Evolutionary conservation across 2,329 filamentous ascomycete species (phyloP).

Genomic region (Alternaria gaisen): DNA sequence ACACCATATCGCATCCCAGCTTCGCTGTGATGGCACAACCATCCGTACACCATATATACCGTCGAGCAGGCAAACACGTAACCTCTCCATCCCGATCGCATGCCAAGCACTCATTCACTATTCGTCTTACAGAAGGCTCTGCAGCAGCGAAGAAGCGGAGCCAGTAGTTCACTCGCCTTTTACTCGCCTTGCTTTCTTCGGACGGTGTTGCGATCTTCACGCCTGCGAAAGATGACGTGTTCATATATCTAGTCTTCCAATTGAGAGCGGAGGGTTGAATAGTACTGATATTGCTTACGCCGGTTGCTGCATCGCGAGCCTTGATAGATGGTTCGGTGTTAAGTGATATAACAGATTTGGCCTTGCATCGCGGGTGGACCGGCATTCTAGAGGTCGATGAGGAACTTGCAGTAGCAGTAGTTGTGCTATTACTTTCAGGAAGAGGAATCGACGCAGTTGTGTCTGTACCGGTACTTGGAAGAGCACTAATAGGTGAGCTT

Average conservation of each 20-base stretch:
- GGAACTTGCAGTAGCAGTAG: background rate
- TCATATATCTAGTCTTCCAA: background rate
- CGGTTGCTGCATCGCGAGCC: background rate
- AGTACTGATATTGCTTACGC: background rate
- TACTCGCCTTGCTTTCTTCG: background rate
- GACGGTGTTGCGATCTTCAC: background rate
- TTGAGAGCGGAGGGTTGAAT: background rate
- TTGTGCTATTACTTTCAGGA: background rate
- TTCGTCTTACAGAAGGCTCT: background rate
- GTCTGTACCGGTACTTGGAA: background rate
- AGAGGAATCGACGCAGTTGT: background rate
- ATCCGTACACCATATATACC: conserved; percentile 4
- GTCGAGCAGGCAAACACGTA: background rate
- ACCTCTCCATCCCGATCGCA: conserved; percentile 4
- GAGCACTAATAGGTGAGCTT: background rate
- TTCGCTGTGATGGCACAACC: background rate
- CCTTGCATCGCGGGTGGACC: background rate
- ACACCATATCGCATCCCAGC: conserved; percentile 1
- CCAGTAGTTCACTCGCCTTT: background rate
- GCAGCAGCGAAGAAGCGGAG: background rate
- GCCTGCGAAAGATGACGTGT: background rate
- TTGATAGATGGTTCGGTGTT: background rate
- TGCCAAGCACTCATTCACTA: background rate
- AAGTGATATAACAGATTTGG: background rate
- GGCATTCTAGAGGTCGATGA: background rate